These are phyloP conservation scores for Stagonosporopsis tanaceti DNA, from an alignment of 2,329 filamentous ascomycete species.

Conservation along the genomic window DNA sequence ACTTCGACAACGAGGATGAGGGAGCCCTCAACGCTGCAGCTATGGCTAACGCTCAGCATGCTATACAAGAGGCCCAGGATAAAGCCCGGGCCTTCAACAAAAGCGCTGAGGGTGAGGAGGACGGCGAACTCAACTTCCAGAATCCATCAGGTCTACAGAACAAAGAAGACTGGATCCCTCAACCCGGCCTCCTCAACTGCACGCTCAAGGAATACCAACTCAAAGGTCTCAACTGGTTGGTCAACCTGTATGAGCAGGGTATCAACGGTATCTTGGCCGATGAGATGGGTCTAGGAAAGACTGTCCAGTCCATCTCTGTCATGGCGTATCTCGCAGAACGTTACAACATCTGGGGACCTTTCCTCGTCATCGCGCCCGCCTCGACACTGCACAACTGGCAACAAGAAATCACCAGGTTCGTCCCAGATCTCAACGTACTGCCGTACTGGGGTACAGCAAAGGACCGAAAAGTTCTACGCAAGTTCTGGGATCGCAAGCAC, in stretches of 20 bases:
- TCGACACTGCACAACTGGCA: constrained; percentile 99
- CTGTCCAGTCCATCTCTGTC: constrained; percentile 97
- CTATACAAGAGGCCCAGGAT: constrained; percentile 91
- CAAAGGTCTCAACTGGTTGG: constrained; percentile 98
- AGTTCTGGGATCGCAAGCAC: constrained; percentile 99
- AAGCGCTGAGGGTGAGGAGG: constrained; percentile 61
- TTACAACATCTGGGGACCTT: constrained; percentile 98
- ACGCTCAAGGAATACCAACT: constrained; percentile 98
- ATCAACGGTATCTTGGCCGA: constrained; percentile 99
- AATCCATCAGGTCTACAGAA: constrained; percentile 95
- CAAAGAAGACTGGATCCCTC: constrained; percentile 79
- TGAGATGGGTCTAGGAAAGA: constrained; percentile 99
- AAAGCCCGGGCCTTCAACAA: constrained; percentile 94
- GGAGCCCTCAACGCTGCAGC: constrained; percentile 80
- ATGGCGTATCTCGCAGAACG: constrained; percentile 98
- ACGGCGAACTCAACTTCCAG: constrained; percentile 99
- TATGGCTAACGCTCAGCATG: constrained; percentile 94
- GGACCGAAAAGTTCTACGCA: constrained; percentile 93
- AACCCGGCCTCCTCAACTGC: constrained; percentile 91
- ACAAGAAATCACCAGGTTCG: constrained; percentile 95
- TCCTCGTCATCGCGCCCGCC: constrained; percentile 93
- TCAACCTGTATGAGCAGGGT: constrained; percentile 98
- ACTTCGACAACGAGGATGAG: constrained; percentile 96
- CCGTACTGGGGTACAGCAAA: constrained; percentile 97
- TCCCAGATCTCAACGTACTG: constrained; percentile 91